These are phyloP conservation scores for Euclidium syriacum DNA, from an alignment of 345 rosid species.

Conservation along the genomic window DNA sequence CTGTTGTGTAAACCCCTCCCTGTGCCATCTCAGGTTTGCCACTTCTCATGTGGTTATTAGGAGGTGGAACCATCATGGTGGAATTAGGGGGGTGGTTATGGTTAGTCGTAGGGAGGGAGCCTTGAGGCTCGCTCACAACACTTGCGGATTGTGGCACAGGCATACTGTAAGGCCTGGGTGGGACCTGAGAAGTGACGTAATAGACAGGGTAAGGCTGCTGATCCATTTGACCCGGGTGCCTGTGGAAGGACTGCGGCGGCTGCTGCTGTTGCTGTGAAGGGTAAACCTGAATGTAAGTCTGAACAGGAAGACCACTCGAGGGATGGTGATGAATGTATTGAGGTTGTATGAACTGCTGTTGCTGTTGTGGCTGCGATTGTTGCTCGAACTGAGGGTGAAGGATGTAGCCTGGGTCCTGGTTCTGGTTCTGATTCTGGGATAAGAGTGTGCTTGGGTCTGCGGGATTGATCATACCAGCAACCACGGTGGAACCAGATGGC, in stretches of 20 bases:
- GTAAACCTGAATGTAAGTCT: slow-evolving; percentile 67
- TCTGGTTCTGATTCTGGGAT: slow-evolving; percentile 48
- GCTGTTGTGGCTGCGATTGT: slow-evolving; percentile 41
- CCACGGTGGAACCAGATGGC: slow-evolving; percentile 48
- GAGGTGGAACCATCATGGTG: slow-evolving; percentile 45
- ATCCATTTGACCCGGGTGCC: slow-evolving; percentile 63
- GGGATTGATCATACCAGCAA: slow-evolving; percentile 49
- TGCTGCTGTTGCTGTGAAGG: slow-evolving; percentile 82
- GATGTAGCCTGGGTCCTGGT: slow-evolving; percentile 51
- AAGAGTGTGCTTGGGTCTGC: slow-evolving; percentile 47
- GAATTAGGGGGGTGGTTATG: slow-evolving; percentile 59
- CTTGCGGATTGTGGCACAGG: slow-evolving; percentile 50
- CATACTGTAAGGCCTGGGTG: slow-evolving; percentile 43
- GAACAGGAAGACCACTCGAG: slow-evolving; percentile 49
- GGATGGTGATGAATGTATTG: slow-evolving; percentile 78
- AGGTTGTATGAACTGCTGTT: slow-evolving; percentile 63
- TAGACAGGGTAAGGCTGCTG: slow-evolving; percentile 87
- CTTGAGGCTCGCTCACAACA: slow-evolving; percentile 47
- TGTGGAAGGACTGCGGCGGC: slow-evolving; percentile 65
- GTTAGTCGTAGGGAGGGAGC: slow-evolving; percentile 38
- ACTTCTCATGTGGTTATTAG: slow-evolving; percentile 48
- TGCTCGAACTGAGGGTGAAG: slow-evolving; percentile 59
- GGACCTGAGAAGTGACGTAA: slow-evolving; percentile 40
- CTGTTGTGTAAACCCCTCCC: slow-evolving; percentile 53
- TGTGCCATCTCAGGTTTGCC: slow-evolving; percentile 66